These are phyloP conservation scores for Cercospora sojina DNA, from an alignment of 2,329 filamentous ascomycete species.

Conservation along the genomic window DNA sequence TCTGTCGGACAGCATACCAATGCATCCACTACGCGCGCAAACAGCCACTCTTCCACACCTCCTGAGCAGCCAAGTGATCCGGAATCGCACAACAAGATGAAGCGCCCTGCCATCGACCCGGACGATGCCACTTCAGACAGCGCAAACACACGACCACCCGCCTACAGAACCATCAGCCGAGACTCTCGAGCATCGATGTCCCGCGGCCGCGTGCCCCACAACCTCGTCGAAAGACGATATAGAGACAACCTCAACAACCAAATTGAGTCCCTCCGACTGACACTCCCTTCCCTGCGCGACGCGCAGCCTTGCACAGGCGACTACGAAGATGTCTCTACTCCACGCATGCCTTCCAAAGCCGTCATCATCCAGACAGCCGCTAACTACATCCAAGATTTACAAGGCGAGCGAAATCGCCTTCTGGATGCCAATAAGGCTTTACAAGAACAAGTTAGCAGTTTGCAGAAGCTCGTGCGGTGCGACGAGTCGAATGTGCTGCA, in stretches of 20 bases:
- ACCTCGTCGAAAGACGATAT: slow-evolving; percentile 49
- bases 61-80: slow-evolving; percentile 3
- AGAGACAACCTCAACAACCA: slow-evolving; percentile 49
- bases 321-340: slow-evolving; percentile 16
- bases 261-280: slow-evolving; percentile 42
- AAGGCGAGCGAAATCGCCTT: slow-evolving; percentile 44
- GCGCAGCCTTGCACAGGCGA: slow-evolving; percentile 8
- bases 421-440: slow-evolving; percentile 44
- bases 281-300: slow-evolving; percentile 23
- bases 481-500: slow-evolving; percentile 36
- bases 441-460: slow-evolving; percentile 41
- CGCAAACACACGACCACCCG: not conserved
- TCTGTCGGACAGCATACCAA: not conserved
- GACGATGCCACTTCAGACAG: not conserved
- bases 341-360: slow-evolving; percentile 43
- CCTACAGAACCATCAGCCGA: slow-evolving; percentile 5
- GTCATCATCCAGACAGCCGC: slow-evolving; percentile 48
- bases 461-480: slow-evolving; percentile 49
- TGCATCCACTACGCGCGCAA: slow-evolving; percentile 2
- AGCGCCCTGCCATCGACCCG: slow-evolving; percentile 21
- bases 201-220: slow-evolving; percentile 37
- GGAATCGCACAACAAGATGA: slow-evolving; percentile 17
- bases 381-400: slow-evolving; percentile 49
- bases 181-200: slow-evolving; percentile 11
- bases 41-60: slow-evolving; percentile 14